Conservation (phyloP, 73 alveolate species). For the Symbiodinium pilosum region DNA sequence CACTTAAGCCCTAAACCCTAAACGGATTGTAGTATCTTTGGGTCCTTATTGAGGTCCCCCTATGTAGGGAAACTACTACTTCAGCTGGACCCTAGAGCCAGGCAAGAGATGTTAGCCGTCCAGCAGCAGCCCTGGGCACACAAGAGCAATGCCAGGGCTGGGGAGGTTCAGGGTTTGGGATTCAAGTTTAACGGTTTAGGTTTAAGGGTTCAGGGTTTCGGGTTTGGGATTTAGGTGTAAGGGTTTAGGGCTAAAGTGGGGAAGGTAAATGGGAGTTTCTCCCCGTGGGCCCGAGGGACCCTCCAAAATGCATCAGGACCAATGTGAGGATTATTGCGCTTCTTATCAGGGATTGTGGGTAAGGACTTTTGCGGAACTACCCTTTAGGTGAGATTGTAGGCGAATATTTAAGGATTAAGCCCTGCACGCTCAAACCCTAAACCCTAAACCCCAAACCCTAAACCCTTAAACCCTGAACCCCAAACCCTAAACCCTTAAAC, state of each 20-base stretch:
- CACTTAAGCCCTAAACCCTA: no score
- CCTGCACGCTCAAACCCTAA: neutral
- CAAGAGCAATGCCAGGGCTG: neutral
- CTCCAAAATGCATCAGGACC: no score
- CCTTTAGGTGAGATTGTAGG: no score
- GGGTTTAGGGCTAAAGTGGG: neutral
- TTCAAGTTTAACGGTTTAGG: neutral
- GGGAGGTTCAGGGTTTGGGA: neutral
- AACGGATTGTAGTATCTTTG: neutral
- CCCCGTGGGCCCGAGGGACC: no score
- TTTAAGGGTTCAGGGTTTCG: neutral
- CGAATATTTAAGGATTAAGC: no score
- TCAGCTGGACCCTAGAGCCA: no score
- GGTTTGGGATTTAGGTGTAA: neutral
- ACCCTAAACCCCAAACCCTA: neutral
- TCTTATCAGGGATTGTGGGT: no score
- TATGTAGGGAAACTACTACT: no score
- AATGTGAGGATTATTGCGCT: no score
- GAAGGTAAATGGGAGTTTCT: no score
- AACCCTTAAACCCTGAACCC: neutral
- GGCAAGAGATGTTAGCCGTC: slow-evolving; percentile 90
- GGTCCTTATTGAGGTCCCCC: neutral
- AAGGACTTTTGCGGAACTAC: no score
- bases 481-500: neutral
- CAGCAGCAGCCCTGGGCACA: neutral